phyloP scores from a whole-genome alignment of 495 filamentous ascomycete species.

The Aspergillus saccharolyticus region DNA sequence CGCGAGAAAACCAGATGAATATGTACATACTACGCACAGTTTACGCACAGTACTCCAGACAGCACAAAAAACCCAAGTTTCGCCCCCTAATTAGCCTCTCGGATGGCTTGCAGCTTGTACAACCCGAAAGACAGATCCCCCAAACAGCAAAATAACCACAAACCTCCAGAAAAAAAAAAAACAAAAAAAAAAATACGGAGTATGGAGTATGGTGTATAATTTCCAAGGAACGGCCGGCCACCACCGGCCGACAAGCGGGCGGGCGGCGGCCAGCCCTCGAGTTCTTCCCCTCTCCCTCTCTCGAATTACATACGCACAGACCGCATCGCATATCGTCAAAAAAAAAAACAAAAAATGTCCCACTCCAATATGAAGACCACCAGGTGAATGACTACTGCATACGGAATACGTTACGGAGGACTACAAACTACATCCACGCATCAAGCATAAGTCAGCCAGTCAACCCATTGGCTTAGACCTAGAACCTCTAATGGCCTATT shows the following conservation, averaged over 20 bases:
- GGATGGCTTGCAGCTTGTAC: neutral
- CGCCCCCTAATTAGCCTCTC: neutral
- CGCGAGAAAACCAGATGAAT: no score
- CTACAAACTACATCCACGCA: no score
- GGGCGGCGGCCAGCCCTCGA: neutral
- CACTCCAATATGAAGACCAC: no score
- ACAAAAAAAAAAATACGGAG: neutral
- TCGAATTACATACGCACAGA: neutral
- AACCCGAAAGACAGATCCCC: neutral
- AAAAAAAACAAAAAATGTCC: neutral
- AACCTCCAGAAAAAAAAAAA: neutral
- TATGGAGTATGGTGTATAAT: no score
- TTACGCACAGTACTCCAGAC: neutral
- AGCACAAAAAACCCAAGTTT: neutral
- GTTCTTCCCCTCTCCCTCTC: no score
- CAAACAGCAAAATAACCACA: neutral
- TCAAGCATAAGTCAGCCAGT: neutral
- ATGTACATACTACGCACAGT: no score
- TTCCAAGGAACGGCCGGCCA: neutral
- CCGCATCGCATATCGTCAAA: neutral
- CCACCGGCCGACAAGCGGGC: neutral
- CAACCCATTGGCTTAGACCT: neutral
- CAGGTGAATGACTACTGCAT: no score
- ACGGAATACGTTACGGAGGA: no score
- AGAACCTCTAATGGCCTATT: neutral